Evolutionary conservation across 805 yeast species (phyloP).

Genomic region (Saturnispora dispora): DNA sequence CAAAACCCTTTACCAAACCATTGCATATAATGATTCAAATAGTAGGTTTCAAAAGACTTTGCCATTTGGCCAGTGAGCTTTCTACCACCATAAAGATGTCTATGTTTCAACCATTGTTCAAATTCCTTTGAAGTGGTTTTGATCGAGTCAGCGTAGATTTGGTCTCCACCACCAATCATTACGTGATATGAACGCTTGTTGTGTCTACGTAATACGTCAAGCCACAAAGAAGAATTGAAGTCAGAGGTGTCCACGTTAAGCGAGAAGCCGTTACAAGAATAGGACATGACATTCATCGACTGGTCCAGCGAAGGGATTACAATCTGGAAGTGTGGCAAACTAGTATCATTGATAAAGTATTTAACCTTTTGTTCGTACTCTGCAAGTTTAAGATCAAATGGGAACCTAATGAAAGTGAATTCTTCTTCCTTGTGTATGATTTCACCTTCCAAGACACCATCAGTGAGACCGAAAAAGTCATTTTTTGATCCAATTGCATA

Average conservation of each 20-base stretch:
- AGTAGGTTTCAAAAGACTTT: constrained; percentile 53
- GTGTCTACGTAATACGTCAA: constrained; percentile 70
- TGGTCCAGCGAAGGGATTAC: constrained; percentile 54
- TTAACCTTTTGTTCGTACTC: constrained; percentile 50
- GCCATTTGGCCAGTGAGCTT: constrained; percentile 39
- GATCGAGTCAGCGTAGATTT: constrained; percentile 79
- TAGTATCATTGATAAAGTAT: constrained; percentile 48
- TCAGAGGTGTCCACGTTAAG: constrained; percentile 53
- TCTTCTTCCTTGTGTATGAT: constrained; percentile 36
- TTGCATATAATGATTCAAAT: constrained; percentile 60
- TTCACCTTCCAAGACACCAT: constrained; percentile 25
- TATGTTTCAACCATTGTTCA: constrained; percentile 53
- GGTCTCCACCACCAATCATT: constrained; percentile 98
- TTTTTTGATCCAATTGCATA: constrained; percentile 30
- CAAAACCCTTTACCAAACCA: constrained; percentile 93
- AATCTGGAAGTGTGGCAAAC: constrained; percentile 42
- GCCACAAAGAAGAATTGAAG: constrained; percentile 78
- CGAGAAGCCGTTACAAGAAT: constrained; percentile 89
- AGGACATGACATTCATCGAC: constrained; percentile 75
- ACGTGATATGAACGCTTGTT: constrained; percentile 57
- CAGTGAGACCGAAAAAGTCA: constrained; percentile 9
- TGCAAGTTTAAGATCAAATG: constrained; percentile 40
- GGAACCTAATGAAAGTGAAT: constrained; percentile 57
- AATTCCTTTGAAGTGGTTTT: constrained; percentile 47
- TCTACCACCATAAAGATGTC: constrained; percentile 34